A percentile compares a stretch with the other conserved stretches of the same genome.
These are phyloP conservation scores for Calycina marina DNA, from an alignment of 2,329 filamentous ascomycete species.

Conservation along the genomic window DNA sequence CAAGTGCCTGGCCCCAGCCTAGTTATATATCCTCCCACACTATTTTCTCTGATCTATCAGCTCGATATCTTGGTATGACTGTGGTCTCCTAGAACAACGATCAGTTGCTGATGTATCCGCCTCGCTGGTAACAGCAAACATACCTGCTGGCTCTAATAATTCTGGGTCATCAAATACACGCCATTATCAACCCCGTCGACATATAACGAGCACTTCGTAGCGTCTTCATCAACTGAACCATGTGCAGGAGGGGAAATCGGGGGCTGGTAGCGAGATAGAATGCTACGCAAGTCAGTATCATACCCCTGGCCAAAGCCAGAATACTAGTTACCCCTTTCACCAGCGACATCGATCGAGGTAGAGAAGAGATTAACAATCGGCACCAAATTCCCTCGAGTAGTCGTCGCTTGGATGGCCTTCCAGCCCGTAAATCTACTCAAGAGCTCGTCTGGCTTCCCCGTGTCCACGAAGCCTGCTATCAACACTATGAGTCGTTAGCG, in stretches of 20 bases:
- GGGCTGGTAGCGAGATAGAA: slow-evolving; percentile 25
- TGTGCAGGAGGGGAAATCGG: slow-evolving; percentile 19
- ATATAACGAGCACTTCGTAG: slow-evolving; percentile 17
- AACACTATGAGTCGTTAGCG: background rate
- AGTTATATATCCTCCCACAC: background rate
- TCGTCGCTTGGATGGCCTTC: slow-evolving; percentile 9
- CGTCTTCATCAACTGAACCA: slow-evolving; percentile 9
- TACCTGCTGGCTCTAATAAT: slow-evolving; percentile 20
- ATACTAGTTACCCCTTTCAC: slow-evolving; percentile 24
- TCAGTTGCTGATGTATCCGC: no score
- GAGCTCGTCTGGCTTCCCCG: slow-evolving; percentile 20
- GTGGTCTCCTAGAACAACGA: background rate
- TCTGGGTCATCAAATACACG: slow-evolving; percentile 24
- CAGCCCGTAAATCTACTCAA: slow-evolving; percentile 14
- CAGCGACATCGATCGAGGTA: slow-evolving; percentile 21
- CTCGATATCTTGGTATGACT: background rate
- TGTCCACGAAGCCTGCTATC: slow-evolving; percentile 21
- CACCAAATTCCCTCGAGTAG: slow-evolving; percentile 12
- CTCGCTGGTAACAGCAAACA: background rate
- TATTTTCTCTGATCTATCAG: background rate
- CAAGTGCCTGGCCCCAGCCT: background rate
- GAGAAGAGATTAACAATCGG: slow-evolving; percentile 21
- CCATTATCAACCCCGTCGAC: slow-evolving; percentile 25
- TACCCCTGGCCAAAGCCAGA: background rate
- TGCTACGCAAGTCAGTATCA: background rate